Evolutionary conservation across 169 alveolate genomes (phyloP).

Genomic region (Plasmodium chabaudi): DNA sequence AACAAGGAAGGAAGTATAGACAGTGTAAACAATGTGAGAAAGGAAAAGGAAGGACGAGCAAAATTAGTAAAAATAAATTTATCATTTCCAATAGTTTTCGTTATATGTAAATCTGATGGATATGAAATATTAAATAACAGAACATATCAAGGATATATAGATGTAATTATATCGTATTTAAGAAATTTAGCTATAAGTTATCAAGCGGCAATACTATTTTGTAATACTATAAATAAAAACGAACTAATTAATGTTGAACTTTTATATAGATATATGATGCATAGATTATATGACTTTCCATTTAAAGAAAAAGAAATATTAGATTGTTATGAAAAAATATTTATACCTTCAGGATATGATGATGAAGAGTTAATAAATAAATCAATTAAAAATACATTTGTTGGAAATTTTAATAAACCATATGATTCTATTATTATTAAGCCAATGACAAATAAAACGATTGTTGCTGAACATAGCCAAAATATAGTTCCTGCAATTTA

Average conservation of each 20-base stretch:
- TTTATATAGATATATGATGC: conserved; percentile 57
- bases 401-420: conserved; percentile 57
- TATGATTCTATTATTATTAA: conserved; percentile 63
- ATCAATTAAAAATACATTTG: conserved; percentile 60
- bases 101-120: conserved; percentile 72
- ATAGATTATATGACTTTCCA: conserved; percentile 36
- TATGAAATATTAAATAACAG: conserved; percentile 70
- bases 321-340: conserved; percentile 57
- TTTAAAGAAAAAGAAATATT: conserved; percentile 49
- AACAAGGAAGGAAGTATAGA: not conserved
- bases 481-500: conserved; percentile 31
- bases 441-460: conserved; percentile 67
- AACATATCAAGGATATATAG: conserved; percentile 71
- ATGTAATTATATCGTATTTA: conserved; percentile 47
- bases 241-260: conserved; percentile 41
- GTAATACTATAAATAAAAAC: conserved; percentile 51
- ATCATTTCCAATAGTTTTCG: conserved; percentile 58
- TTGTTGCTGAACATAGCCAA: conserved; percentile 54
- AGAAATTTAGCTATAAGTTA: conserved; percentile 48
- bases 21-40: not conserved
- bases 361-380: conserved; percentile 38
- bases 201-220: conserved; percentile 61
- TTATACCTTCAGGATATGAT: conserved; percentile 72
- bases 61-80: conserved; percentile 38
- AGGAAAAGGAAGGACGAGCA: not conserved